Base-by-base conservation (phyloP, 768 basidiomycete species). In the Basidioascus undulatus region DNA sequence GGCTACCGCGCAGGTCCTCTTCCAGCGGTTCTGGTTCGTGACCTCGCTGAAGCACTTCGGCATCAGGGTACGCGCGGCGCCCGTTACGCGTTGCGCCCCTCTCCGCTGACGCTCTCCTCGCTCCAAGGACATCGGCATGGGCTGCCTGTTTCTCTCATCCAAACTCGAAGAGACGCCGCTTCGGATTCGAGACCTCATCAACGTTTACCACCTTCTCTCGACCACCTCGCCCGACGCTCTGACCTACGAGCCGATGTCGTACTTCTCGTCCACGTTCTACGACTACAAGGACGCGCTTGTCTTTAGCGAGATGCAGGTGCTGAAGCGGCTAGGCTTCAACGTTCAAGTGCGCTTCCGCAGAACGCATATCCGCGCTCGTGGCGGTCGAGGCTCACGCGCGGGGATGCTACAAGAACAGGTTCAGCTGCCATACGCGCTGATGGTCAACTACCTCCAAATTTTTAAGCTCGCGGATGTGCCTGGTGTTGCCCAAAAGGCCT, bases 21-120 rank as follows among this genome's bases (percentile, higher is more conserved):
- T 87, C 55, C 92, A 98, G 47, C 66, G 89, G 26, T 98, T 98
- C 64, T 96, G 79, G 79, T 96, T 71, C 59, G 80, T 89, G 15
- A 75, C 76, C 4, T 89, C 84, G 7, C 72, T 98, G 74, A 79
- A 79, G 55, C 80, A 86, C 41, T 98, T 86, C 58, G 76, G 86
- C 19, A 75, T 94, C 44, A 79, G 75, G 49, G 87, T 92, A 52
- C 57, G 81, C 62, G 23, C 15, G 32, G 25, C 10, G 15, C 23
- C 20, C 38, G 19, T 9, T 33, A 30, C 15, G 10, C 28, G 9
- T 30, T 19, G 15, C 12, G 19, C 18, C 43, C 24, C 41, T 45
- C 32, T 38, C 35, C 34, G 21, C 38, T 39, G 10, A 15, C 21
- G 12, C 0, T 12, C n/a, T 8, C 25, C 2, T 34, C 8, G 21